Conservation (phyloP, 345 rosid genomes). For the Eucalyptus virginea region DNA sequence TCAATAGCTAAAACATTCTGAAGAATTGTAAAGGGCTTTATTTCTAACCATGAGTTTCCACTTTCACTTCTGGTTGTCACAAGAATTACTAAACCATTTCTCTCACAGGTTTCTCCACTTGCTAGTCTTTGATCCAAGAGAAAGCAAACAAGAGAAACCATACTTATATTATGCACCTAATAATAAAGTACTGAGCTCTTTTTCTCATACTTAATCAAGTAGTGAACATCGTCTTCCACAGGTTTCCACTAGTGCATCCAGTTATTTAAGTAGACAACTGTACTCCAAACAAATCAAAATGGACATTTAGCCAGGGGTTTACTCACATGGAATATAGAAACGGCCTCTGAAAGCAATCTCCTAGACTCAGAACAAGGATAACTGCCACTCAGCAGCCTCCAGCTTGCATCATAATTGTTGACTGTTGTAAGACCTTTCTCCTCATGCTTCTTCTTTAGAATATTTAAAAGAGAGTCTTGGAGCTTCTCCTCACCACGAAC, state of each 20-base stretch:
- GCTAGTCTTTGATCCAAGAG: not conserved
- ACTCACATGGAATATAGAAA: constrained; percentile 90
- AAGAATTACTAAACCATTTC: not conserved
- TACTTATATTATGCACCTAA: not conserved
- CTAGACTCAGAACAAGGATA: constrained; percentile 49
- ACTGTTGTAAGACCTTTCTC: constrained; percentile 19
- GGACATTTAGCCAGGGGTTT: not conserved
- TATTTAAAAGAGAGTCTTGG: constrained; percentile 47
- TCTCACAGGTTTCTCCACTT: not conserved
- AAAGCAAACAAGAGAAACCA: not conserved
- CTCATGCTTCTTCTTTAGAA: constrained; percentile 36
- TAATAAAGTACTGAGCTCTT: not conserved
- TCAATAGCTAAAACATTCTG: not conserved
- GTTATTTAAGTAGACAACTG: not conserved
- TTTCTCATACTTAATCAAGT: not conserved
- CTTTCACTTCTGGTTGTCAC: not conserved
- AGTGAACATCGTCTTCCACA: not conserved
- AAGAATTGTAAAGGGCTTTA: not conserved
- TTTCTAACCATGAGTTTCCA: not conserved
- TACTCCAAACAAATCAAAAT: not conserved
- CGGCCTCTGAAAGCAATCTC: constrained; percentile 72
- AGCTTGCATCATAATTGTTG: constrained; percentile 46
- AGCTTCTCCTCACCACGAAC: constrained; percentile 60
- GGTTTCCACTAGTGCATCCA: not conserved
- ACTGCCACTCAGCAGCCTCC: constrained; percentile 84